Percentiles rank a stretch among this genome's conserved stretches.
These are phyloP conservation scores for Oryza meridionalis DNA, from an alignment of 176 grass and related monocot genomes.

Conservation along the genomic window DNA sequence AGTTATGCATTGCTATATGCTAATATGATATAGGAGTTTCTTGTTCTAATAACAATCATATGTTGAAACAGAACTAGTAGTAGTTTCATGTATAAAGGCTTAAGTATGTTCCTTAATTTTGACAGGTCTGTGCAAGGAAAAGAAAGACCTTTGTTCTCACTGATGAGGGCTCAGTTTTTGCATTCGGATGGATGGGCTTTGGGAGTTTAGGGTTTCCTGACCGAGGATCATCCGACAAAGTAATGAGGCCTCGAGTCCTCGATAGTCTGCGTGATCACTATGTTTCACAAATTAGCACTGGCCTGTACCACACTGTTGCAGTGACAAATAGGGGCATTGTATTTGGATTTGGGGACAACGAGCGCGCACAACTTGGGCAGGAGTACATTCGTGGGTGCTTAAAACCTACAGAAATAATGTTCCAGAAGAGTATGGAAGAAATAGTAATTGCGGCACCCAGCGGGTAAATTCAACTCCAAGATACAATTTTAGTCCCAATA, in stretches of 20 bases:
- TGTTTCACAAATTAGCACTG: slow-evolving; percentile 94
- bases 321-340: slow-evolving; percentile 85
- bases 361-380: slow-evolving; percentile 92
- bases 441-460: slow-evolving; percentile 73
- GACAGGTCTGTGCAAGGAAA: slow-evolving; percentile 95
- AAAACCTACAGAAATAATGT: slow-evolving; percentile 93
- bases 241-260: slow-evolving; percentile 74
- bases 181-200: slow-evolving; percentile 99
- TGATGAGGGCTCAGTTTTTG: slow-evolving; percentile 77
- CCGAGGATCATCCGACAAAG: slow-evolving; percentile 83
- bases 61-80: not conserved
- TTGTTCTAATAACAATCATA: slow-evolving; percentile 17
- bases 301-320: slow-evolving; percentile 93
- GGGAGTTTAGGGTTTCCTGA: slow-evolving; percentile 96
- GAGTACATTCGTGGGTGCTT: slow-evolving; percentile 79
- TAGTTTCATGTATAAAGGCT: slow-evolving; percentile 8
- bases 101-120: slow-evolving; percentile 23
- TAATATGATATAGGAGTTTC: not conserved
- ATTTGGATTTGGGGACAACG: slow-evolving; percentile 97
- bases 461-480: slow-evolving; percentile 41
- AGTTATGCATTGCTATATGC: slow-evolving; percentile 3
- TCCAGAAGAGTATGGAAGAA: slow-evolving; percentile 76
- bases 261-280: slow-evolving; percentile 73
- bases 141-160: slow-evolving; percentile 98
- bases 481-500: slow-evolving; percentile 25